A percentile compares a stretch with the other conserved stretches of the same genome.
These are phyloP conservation scores for Barnettozyma sp. DNA, from an alignment of 805 yeast species.

Conservation along the genomic window DNA sequence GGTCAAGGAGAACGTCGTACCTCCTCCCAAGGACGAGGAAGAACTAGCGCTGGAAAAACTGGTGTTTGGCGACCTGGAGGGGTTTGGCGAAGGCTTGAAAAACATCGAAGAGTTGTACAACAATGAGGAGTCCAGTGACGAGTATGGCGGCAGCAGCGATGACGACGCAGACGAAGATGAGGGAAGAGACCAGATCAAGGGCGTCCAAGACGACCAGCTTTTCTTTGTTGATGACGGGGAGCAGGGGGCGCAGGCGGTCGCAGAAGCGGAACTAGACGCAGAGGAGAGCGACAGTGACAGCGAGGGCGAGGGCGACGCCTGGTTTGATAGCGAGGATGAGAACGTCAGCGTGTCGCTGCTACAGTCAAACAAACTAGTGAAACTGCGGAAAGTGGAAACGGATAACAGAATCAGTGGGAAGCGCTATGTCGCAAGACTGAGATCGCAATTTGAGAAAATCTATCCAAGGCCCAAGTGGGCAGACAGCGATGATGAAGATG, in stretches of 20 bases:
- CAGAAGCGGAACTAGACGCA: slow-evolving; percentile 22
- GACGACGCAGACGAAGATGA: slow-evolving; percentile 40
- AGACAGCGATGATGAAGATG: slow-evolving; percentile 27
- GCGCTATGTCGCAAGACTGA: slow-evolving; percentile 54
- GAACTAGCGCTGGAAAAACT: slow-evolving; percentile 73
- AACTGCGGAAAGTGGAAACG: slow-evolving; percentile 55
- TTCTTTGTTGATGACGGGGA: slow-evolving; percentile 49
- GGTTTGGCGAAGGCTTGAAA: slow-evolving; percentile 60
- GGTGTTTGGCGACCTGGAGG: slow-evolving; percentile 83
- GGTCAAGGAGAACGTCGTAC: slow-evolving; percentile 13
- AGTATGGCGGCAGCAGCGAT: slow-evolving; percentile 33
- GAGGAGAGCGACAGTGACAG: slow-evolving; percentile 77
- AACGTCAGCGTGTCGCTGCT: slow-evolving; percentile 52
- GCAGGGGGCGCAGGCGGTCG: slow-evolving; percentile 13
- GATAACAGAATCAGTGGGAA: slow-evolving; percentile 52
- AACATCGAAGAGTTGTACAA: slow-evolving; percentile 45
- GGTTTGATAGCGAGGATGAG: slow-evolving; percentile 94
- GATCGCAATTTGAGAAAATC: slow-evolving; percentile 63
- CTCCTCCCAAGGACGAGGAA: slow-evolving; percentile 75
- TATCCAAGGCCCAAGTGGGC: slow-evolving; percentile 88
- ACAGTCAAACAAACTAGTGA: slow-evolving; percentile 53
- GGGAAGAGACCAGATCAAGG: slow-evolving; percentile 26
- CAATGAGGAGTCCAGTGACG: slow-evolving; percentile 28
- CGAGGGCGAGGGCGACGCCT: slow-evolving; percentile 71
- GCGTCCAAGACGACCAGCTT: slow-evolving; percentile 42